Evolutionary conservation across 345 rosid genomes (phyloP), one percentile per base, ranked within the genome.

Genomic region (Limnanthes douglasii): DNA sequence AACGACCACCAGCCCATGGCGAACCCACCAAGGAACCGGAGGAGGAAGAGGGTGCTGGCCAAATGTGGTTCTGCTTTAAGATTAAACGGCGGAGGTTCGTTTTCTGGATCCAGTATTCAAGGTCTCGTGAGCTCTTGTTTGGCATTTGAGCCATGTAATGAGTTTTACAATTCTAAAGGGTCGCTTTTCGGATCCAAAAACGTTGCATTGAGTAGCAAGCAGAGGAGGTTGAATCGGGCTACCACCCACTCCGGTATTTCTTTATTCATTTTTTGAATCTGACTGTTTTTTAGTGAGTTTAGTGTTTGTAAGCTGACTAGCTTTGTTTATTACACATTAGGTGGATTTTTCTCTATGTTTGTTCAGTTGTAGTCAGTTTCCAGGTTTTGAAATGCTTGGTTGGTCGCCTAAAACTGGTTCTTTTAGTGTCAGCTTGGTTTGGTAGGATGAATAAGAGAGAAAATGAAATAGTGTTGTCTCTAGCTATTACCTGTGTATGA

Each of bases 61-160:
- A 41, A 15, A 18, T 12, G 40, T 28, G 21, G 40, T 11, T 15
- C 45, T 11, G 13, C 15, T 31, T n/a, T 18, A 3, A 18, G 6
- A 3, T 7, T 18, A 7, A 18, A 7, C 3, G 15, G 15, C 2
- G 15, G 15, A n/a, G n/a, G n/a, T n/a, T n/a, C n/a, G n/a, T n/a
- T n/a, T 15, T 12, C 9, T 40, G 54, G 54, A 50, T 33, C 54
- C 27, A 34, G 42, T 18, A 31, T 31, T 31, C 35, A 31, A 18
- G 35, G 16, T 13, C 44, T 37, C 4, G 8, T 29, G 27, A 41
- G 18, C 6, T 18, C 40, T 5, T 19, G 21, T 50, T 53, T 79
- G 50, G 70, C 78, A 23, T 69, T 73, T 34, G 79, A 74, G 57
- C 88, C 93, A 4, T 85, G 82, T 43, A 38, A 51, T 30, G 74